Percentiles rank a stretch among this genome's conserved stretches.
phyloP scores from a whole-genome alignment of 2,329 filamentous ascomycete species.

The Hirsutella minnesotensis region DNA sequence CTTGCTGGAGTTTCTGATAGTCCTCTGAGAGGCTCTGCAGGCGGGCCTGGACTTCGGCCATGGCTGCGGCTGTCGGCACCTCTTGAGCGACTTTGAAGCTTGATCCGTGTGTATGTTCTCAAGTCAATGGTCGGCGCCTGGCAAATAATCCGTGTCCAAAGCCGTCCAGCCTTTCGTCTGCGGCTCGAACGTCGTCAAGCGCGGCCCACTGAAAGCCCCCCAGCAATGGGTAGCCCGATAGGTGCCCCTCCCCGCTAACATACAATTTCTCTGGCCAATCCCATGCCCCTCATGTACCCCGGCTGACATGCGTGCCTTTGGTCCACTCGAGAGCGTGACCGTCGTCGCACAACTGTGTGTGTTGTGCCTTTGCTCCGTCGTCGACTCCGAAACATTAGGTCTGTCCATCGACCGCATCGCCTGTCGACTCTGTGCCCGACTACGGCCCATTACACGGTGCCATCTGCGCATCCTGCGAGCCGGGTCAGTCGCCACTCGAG shows the following conservation, averaged over 20 bases:
- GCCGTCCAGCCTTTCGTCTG: background rate
- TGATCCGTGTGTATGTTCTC: too few species aligned
- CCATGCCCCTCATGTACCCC: slow-evolving; percentile 1
- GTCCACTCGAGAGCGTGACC: too few species aligned
- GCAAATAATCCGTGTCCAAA: too few species aligned
- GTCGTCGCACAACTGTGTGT: background rate
- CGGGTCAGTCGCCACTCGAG: background rate
- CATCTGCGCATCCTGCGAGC: background rate
- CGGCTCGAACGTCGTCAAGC: background rate
- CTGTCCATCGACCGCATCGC: background rate
- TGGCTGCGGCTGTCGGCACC: slow-evolving; percentile 27
- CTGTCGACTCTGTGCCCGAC: background rate
- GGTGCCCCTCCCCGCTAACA: slow-evolving; percentile 18
- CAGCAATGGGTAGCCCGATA: too few species aligned
- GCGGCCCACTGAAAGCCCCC: background rate
- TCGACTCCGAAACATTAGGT: background rate
- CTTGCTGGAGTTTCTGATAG: slow-evolving; percentile 76
- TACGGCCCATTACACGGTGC: too few species aligned
- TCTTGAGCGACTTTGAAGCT: too few species aligned
- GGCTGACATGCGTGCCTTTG: background rate
- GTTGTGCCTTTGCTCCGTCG: background rate
- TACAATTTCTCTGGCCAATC: slow-evolving; percentile 30
- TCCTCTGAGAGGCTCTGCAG: slow-evolving; percentile 79
- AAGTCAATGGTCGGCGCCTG: too few species aligned
- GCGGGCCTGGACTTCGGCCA: slow-evolving; percentile 64